Evolutionary conservation across 305 asterid species (phyloP).

Genomic region (Ajuga reptans): DNA sequence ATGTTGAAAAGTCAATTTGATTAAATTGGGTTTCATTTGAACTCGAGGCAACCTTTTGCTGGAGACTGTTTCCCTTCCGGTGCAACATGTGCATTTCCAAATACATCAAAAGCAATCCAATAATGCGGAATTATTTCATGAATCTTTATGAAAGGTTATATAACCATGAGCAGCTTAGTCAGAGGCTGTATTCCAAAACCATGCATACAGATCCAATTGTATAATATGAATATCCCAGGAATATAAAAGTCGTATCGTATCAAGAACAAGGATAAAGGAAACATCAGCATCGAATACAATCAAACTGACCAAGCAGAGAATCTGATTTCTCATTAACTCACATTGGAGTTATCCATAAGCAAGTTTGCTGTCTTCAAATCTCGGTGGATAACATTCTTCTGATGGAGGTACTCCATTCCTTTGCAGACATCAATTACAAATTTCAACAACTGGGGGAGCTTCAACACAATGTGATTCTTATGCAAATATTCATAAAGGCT

Average conservation of each 20-base stretch:
- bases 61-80: constrained; percentile 8
- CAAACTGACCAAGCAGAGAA: not conserved
- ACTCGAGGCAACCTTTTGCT: not conserved
- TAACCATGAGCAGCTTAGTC: not conserved
- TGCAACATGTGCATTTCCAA: no score
- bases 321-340: constrained; percentile 30
- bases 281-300: not conserved
- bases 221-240: not conserved
- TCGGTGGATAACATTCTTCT: constrained; percentile 69
- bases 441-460: constrained; percentile 62
- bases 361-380: constrained; percentile 86
- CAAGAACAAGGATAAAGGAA: not conserved
- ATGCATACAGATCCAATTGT: not conserved
- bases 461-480: constrained; percentile 44
- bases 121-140: not conserved
- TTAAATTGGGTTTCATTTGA: not conserved
- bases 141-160: not conserved
- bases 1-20: not conserved
- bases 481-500: constrained; percentile 77
- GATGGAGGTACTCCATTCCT: constrained; percentile 94
- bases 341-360: constrained; percentile 61
- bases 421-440: constrained; percentile 82
- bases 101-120: constrained; percentile 8
- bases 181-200: not conserved
- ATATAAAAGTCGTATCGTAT: not conserved